Conservation (phyloP, 495 filamentous ascomycete genomes). For the Haplographium delicatum region DNA sequence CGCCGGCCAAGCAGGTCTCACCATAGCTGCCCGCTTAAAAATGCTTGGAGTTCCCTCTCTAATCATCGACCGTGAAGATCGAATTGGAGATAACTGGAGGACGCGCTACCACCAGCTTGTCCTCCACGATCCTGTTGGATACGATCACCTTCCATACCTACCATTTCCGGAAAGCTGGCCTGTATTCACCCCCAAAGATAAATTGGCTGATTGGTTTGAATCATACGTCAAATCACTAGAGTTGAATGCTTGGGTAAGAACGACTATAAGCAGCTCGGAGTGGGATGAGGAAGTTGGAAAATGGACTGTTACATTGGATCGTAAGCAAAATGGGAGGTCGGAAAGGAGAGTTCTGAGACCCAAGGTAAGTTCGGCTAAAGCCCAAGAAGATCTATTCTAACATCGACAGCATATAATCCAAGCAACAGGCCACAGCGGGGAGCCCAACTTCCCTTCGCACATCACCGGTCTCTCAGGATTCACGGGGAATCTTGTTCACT, state of each 20-base stretch:
- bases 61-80: conserved; percentile 54
- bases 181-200: conserved; percentile 64
- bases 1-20: conserved; percentile 47
- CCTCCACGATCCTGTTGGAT: conserved; percentile 63
- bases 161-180: conserved; percentile 58
- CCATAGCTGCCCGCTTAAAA: conserved; percentile 57
- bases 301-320: conserved; percentile 52
- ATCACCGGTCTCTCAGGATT: conserved; percentile 43
- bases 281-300: conserved; percentile 43
- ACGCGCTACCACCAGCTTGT: conserved; percentile 47
- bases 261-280: conserved; percentile 37
- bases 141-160: conserved; percentile 62
- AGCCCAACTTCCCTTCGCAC: conserved; percentile 52
- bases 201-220: conserved; percentile 68
- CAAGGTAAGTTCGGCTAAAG: conserved; percentile 21
- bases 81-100: conserved; percentile 67
- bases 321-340: conserved; percentile 38
- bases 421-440: conserved; percentile 61
- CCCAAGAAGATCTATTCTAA: not conserved
- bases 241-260: conserved; percentile 58
- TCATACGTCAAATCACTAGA: conserved; percentile 59
- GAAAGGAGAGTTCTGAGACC: conserved; percentile 52
- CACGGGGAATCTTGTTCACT: conserved; percentile 61
- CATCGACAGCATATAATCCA: conserved; percentile 49
- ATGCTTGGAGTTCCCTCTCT: conserved; percentile 52